Conservation (phyloP, 768 basidiomycete genomes). For the Suillus bovinus region DNA sequence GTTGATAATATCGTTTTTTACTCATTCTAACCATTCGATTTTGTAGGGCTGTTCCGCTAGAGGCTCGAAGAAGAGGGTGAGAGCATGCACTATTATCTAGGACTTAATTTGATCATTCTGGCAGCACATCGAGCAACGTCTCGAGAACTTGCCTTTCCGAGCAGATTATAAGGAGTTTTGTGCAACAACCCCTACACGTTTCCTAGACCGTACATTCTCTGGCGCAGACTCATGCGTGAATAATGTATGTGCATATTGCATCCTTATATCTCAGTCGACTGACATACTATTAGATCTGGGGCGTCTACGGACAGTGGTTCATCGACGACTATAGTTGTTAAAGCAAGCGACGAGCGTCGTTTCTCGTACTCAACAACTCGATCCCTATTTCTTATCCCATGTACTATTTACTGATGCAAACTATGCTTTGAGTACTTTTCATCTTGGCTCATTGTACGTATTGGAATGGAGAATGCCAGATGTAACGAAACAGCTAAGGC, state of each 20-base stretch:
- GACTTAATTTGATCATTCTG: neutral
- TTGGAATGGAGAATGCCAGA: neutral
- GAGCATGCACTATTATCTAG: neutral
- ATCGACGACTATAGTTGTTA: constrained; percentile 7
- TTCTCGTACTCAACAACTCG: neutral
- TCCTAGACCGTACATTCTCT: constrained; percentile 23
- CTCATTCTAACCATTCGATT: neutral
- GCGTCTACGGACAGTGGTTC: constrained; percentile 18
- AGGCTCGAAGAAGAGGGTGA: constrained; percentile 24
- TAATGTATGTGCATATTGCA: neutral
- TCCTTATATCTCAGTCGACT: neutral
- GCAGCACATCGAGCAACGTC: constrained; percentile 28
- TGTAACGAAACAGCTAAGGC: neutral
- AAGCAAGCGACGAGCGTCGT: neutral
- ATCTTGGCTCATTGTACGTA: neutral
- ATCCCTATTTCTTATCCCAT: neutral
- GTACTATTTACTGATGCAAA: neutral
- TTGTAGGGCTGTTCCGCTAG: constrained; percentile 25
- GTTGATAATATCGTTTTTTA: neutral
- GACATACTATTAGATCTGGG: constrained; percentile 1
- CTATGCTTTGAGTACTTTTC: neutral
- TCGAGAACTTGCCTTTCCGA: constrained; percentile 25
- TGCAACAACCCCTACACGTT: constrained; percentile 33
- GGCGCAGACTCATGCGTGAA: constrained; percentile 14
- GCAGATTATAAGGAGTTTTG: constrained; percentile 36